Base-by-base conservation (phyloP, 2,329 filamentous ascomycete species). In the Dactylella cylindrospora region DNA sequence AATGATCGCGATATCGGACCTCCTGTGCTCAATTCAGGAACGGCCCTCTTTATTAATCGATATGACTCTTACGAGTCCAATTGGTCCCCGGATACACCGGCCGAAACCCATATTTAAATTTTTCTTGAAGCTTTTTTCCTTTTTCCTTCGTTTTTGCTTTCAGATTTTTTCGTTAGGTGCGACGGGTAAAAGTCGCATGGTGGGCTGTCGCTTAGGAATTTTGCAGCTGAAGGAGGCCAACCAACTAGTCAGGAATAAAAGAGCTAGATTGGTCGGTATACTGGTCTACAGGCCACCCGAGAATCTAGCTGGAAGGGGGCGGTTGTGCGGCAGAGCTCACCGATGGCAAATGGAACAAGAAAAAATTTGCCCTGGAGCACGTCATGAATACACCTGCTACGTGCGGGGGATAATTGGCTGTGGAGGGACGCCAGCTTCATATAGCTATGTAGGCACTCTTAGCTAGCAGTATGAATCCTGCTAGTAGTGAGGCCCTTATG, bases 1-100 rank as follows among this genome's bases (percentile, higher is more conserved):
- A n/a, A n/a, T n/a, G n/a, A n/a, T n/a, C 55, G 55, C 55, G 55
- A 61, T 61, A 61, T 61, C 55, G 55, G 55, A 38, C 38, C 12
- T 4, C 12, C 38, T 3, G 26, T 8, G 9, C 20, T 38, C 44
- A 15, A 25, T n/a, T n/a, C n/a, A n/a, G n/a, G n/a, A n/a, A n/a
- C n/a, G n/a, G n/a, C n/a, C n/a, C n/a, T n/a, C n/a, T 31, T 53
- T 43, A 43, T 19, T 28, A 57, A 57, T 44, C 20, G 17, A 15
- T 61, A 61, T 61, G 55, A 61, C 55, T 61, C 55, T 53, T n/a
- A 15, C 12, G 3, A 19, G 9, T n/a, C 3, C 33, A 17, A 15
- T 19, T 15, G 6, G 5, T 4, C 33, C 3, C 15, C 33, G 9
- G 33, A 15, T 57, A 31, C 20, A 8, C 10, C 33, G 33, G 46